These are phyloP conservation scores for Saccharomycopsis lassenensis DNA, from an alignment of 805 yeast genomes.

Conservation along the genomic window DNA sequence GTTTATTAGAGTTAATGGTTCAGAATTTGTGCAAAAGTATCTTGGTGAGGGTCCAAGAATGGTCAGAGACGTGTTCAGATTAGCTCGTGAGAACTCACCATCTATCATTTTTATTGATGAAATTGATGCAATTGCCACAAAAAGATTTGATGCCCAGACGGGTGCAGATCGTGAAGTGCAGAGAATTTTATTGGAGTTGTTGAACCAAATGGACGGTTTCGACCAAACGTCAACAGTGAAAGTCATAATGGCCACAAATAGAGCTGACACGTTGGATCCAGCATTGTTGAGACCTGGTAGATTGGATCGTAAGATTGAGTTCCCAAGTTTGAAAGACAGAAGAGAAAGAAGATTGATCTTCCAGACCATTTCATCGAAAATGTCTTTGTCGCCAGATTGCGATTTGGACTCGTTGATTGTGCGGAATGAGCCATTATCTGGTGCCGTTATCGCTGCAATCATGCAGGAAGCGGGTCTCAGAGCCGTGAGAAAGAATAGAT, in stretches of 20 bases:
- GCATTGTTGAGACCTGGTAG: slow-evolving; percentile 98
- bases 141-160: slow-evolving; percentile 98
- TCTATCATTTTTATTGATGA: slow-evolving; percentile 96
- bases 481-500: slow-evolving; percentile 96
- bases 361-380: slow-evolving; percentile 89
- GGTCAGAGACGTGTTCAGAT: slow-evolving; percentile 96
- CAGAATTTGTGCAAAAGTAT: slow-evolving; percentile 96
- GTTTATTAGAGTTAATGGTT: slow-evolving; percentile 93
- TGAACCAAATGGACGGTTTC: slow-evolving; percentile 99
- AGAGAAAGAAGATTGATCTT: slow-evolving; percentile 96
- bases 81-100: slow-evolving; percentile 96
- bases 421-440: slow-evolving; percentile 94
- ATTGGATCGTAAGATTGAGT: slow-evolving; percentile 94
- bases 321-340: slow-evolving; percentile 91
- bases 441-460: slow-evolving; percentile 96
- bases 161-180: slow-evolving; percentile 99
- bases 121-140: slow-evolving; percentile 97
- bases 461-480: slow-evolving; percentile 99
- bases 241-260: slow-evolving; percentile 98
- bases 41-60: slow-evolving; percentile 99
- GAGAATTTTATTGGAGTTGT: slow-evolving; percentile 87
- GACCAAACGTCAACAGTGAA: slow-evolving; percentile 93
- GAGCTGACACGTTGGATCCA: slow-evolving; percentile 99
- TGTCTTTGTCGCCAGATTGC: slow-evolving; percentile 97
- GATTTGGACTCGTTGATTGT: slow-evolving; percentile 90